phyloP scores from a whole-genome alignment of 2,329 filamentous ascomycete species.

The Periconia digitata region DNA sequence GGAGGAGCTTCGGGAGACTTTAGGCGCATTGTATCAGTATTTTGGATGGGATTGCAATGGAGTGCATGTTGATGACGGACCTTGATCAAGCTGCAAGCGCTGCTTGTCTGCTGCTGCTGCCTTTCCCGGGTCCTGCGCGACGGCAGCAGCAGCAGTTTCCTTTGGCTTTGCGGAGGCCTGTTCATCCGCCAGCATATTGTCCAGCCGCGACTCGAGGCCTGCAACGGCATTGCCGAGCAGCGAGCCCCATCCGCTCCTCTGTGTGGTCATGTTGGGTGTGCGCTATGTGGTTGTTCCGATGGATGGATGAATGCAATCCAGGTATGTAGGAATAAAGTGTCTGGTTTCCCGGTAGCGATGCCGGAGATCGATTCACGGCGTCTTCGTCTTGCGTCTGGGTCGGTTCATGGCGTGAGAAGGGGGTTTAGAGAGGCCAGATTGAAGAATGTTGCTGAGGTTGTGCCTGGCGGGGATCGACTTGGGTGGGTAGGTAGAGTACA shows the following conservation, averaged over 20 bases:
- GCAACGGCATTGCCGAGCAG: conserved; percentile 75
- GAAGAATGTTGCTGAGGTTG: conserved; percentile 17
- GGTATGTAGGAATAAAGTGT: too few species aligned
- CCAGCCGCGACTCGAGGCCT: conserved; percentile 88
- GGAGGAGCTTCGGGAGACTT: conserved; percentile 66
- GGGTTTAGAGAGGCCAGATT: conserved; percentile 33
- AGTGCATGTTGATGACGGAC: too few species aligned
- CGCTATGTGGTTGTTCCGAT: neutral
- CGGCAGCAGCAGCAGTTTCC: conserved; percentile 34
- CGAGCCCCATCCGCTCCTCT: conserved; percentile 26
- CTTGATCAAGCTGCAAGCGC: conserved; percentile 32
- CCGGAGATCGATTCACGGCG: conserved; percentile 34
- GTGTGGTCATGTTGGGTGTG: conserved; percentile 28
- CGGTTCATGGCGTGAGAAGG: conserved; percentile 31
- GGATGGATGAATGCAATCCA: neutral
- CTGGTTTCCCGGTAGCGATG: conserved; percentile 9
- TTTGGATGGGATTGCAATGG: too few species aligned
- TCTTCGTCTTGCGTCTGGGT: conserved; percentile 27
- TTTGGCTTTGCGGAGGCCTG: conserved; percentile 51
- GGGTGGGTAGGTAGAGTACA: neutral
- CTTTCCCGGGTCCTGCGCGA: conserved; percentile 25
- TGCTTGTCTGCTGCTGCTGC: conserved; percentile 27
- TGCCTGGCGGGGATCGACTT: conserved; percentile 25
- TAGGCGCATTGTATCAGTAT: conserved; percentile 11
- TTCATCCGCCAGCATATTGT: conserved; percentile 81